Percentiles rank a stretch among this genome's conserved stretches.
Evolutionary conservation across 495 filamentous ascomycete genomes (phyloP).

Genomic region (Talaromyces adpressus): DNA sequence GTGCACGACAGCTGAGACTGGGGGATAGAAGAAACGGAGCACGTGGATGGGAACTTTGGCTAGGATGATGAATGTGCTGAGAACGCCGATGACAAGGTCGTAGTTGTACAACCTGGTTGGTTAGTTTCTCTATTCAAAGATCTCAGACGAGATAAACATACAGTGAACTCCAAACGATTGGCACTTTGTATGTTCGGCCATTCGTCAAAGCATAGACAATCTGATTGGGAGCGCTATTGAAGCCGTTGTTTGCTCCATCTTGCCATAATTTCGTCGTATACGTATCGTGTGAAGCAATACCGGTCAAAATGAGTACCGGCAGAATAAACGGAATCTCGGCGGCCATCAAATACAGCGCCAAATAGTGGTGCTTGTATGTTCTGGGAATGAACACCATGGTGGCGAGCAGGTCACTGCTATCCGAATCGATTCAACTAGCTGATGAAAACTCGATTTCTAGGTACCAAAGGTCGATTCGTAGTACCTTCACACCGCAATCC

Average conservation of each 20-base stretch:
- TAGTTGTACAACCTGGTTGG: constrained; percentile 63
- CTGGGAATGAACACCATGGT: constrained; percentile 37
- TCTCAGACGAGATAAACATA: constrained; percentile 39
- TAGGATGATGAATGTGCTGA: constrained; percentile 51
- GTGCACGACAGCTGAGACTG: constrained; percentile 56
- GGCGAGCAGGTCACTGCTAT: constrained; percentile 4
- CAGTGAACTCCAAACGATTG: constrained; percentile 78
- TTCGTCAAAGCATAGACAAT: constrained; percentile 74
- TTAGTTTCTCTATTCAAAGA: constrained; percentile 9
- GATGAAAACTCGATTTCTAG: background rate
- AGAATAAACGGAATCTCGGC: constrained; percentile 65
- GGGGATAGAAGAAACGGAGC: constrained; percentile 65
- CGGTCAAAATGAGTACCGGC: constrained; percentile 68
- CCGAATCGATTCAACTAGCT: background rate
- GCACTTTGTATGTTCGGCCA: constrained; percentile 54
- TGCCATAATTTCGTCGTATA: constrained; percentile 78
- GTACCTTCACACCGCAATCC: background rate
- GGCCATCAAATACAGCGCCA: constrained; percentile 59
- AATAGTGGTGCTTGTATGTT: constrained; percentile 58
- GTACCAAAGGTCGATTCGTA: background rate
- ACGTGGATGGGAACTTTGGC: constrained; percentile 56
- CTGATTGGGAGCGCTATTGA: constrained; percentile 73
- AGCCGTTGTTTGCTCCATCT: constrained; percentile 69
- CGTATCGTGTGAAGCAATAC: constrained; percentile 70
- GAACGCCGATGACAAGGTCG: constrained; percentile 75